A percentile compares a stretch with the other conserved stretches of the same genome.
These are phyloP conservation scores for Paramecium sonneborni DNA, from an alignment of 73 alveolate genomes.

Conservation along the genomic window DNA sequence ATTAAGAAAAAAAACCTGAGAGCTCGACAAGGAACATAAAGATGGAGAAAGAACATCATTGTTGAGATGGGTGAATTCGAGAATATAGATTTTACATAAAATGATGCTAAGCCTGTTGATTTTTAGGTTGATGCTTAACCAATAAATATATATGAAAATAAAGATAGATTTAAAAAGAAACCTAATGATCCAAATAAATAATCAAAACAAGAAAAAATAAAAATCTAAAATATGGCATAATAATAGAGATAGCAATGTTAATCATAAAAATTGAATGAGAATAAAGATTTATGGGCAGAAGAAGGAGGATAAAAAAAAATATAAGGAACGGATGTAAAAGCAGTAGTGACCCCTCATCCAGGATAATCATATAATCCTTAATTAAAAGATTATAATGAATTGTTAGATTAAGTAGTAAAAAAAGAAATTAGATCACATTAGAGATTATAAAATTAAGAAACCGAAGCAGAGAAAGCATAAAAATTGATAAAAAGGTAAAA, in stretches of 20 bases:
- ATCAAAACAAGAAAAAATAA: not conserved
- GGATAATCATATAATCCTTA: slow-evolving; percentile 51
- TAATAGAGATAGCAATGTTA: not conserved
- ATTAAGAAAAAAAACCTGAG: slow-evolving; percentile 38
- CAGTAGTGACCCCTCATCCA: slow-evolving; percentile 30
- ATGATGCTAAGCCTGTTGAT: not conserved
- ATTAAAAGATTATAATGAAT: slow-evolving; percentile 14
- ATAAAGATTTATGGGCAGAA: not conserved
- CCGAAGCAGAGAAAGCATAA: not conserved
- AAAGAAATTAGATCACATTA: slow-evolving; percentile 7
- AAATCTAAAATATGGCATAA: not conserved
- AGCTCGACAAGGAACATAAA: slow-evolving; percentile 12
- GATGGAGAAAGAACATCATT: slow-evolving; percentile 51
- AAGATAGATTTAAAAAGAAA: slow-evolving; percentile 43
- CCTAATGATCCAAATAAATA: not conserved
- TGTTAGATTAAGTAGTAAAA: not conserved
- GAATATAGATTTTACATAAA: slow-evolving; percentile 28
- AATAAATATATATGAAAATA: slow-evolving; percentile 34
- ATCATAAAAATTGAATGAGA: not conserved
- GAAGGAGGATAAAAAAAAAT: not conserved
- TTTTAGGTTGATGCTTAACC: slow-evolving; percentile 30
- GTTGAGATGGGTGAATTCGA: not conserved
- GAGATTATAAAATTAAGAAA: not conserved
- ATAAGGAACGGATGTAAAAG: not conserved
- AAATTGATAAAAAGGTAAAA: not conserved